phyloP scores from a whole-genome alignment of 345 rosid species.

The Populus alba region DNA sequence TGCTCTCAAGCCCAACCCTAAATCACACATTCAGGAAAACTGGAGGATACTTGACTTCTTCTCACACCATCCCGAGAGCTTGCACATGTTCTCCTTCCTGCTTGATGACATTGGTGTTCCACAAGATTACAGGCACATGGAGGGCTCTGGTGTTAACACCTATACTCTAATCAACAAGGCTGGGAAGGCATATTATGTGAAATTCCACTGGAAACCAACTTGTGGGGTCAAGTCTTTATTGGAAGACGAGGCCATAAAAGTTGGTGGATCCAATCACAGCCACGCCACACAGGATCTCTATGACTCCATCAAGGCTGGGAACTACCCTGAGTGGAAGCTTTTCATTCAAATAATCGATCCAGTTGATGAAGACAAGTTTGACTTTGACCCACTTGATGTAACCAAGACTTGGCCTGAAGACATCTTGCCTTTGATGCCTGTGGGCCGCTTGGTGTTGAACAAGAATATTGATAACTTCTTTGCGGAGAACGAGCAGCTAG shows the following conservation, averaged over 20 bases:
- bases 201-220: constrained; percentile 97
- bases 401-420: constrained; percentile 99
- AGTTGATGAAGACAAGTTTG: constrained; percentile 67
- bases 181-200: constrained; percentile 76
- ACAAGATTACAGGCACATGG: constrained; percentile 95
- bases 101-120: constrained; percentile 92
- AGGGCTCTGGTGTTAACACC: constrained; percentile 86
- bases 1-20: constrained; percentile 90
- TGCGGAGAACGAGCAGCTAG: constrained; percentile 89
- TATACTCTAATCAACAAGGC: constrained; percentile 79
- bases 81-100: constrained; percentile 81
- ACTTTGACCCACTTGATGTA: constrained; percentile 94
- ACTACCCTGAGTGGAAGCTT: constrained; percentile 90
- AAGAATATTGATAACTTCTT: constrained; percentile 95
- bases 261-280: constrained; percentile 96
- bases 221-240: constrained; percentile 76
- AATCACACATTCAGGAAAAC: constrained; percentile 89
- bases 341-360: constrained; percentile 85
- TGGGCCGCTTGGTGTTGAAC: constrained; percentile 94
- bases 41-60: constrained; percentile 95
- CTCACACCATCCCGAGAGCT: constrained; percentile 93
- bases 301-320: constrained; percentile 88
- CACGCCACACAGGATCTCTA: constrained; percentile 95
- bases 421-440: constrained; percentile 84
- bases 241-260: constrained; percentile 84